Evolutionary conservation across 108 stramenopile species (phyloP).

Genomic region (Tribonema minus): DNA sequence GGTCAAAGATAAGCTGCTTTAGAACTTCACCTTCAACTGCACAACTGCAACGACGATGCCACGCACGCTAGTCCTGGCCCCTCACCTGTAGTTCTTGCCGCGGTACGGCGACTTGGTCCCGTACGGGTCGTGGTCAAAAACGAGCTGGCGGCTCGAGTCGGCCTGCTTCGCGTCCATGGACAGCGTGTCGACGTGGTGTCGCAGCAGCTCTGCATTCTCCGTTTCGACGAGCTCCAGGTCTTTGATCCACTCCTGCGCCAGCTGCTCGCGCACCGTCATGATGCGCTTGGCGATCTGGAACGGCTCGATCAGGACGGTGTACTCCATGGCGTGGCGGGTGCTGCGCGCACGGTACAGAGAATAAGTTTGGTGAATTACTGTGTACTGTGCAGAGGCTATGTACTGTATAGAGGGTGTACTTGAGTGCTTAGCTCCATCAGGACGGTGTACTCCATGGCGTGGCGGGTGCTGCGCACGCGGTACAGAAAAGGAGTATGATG

Average conservation of each 20-base stretch:
- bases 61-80: too few species aligned
- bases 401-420: too few species aligned
- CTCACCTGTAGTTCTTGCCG: slow-evolving; percentile 32
- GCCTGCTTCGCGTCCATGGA: slow-evolving; percentile 4
- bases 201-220: slow-evolving; percentile 24
- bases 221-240: slow-evolving; percentile 17
- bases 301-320: slow-evolving; percentile 44
- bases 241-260: slow-evolving; percentile 23
- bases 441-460: slow-evolving; percentile 43
- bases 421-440: slow-evolving; percentile 46
- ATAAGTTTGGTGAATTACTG: too few species aligned
- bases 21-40: too few species aligned
- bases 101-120: slow-evolving; percentile 16
- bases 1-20: slow-evolving; percentile 39
- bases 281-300: slow-evolving; percentile 22
- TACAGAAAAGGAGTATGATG: too few species aligned
- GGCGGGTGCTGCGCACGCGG: slow-evolving; percentile 8
- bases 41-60: too few species aligned
- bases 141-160: slow-evolving; percentile 8
- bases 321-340: slow-evolving; percentile 39
- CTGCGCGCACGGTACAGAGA: too few species aligned
- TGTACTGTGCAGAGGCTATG: too few species aligned
- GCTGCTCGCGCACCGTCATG: slow-evolving; percentile 44
- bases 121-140: slow-evolving; percentile 38
- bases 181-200: slow-evolving; percentile 17